phyloP scores from a whole-genome alignment of 495 filamentous ascomycete species.

The Podospora tetraspora region DNA sequence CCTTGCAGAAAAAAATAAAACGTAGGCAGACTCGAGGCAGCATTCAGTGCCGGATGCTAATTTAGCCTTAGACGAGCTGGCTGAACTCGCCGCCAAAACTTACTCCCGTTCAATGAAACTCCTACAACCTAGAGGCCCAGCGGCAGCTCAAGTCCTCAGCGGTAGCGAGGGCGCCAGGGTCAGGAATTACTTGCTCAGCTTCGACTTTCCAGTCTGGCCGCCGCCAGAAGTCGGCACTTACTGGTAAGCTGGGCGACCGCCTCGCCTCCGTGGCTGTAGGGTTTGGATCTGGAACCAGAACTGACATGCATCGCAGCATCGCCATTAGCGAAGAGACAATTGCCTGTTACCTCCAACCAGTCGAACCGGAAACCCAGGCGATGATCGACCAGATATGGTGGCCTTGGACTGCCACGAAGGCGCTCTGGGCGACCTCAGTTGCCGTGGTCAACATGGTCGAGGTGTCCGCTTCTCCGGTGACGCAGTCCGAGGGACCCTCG shows the following conservation, averaged over 20 bases:
- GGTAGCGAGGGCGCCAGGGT: no score
- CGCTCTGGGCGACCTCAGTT: not conserved
- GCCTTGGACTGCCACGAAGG: not conserved
- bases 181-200: not conserved
- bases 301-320: not conserved
- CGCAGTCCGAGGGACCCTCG: not conserved
- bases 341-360: not conserved
- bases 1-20: constrained; percentile 44
- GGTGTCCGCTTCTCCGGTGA: not conserved
- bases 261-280: not conserved
- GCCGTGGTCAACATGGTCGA: not conserved
- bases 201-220: not conserved
- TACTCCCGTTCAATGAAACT: no score
- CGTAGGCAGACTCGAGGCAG: constrained; percentile 34
- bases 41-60: constrained; percentile 4
- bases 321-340: not conserved
- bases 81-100: constrained; percentile 14
- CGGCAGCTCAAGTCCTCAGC: no score
- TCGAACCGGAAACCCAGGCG: not conserved
- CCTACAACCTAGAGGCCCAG: not conserved
- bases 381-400: not conserved
- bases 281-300: not conserved
- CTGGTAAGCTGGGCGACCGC: not conserved
- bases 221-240: not conserved
- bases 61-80: constrained; percentile 24